Evolutionary conservation across 1,284 basidiomycete genomes (phyloP), one percentile per base, ranked within the genome.

Genomic region (Ceratobasidium papillatum): DNA sequence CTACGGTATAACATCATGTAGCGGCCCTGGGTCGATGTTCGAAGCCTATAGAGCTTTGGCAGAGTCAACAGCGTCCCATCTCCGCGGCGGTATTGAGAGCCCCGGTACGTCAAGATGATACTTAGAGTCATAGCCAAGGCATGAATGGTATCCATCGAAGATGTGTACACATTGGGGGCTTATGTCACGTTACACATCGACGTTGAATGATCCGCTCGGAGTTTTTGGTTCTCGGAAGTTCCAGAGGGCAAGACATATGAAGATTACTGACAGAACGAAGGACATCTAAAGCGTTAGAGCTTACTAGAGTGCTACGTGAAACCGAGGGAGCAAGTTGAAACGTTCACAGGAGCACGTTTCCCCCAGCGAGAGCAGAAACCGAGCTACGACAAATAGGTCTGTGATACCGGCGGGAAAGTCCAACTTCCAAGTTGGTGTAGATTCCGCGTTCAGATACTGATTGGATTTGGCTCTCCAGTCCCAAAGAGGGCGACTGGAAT

Each of bases 101-200:
- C 36, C 47, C 54, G 41, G 66, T 27, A 72, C 34, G 69, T 61
- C 69, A 61, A 62, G 45, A 22, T 51, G 30, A 61, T 32, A 51
- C 45, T 30, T 25, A 25, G 30, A 17, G 30, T 72, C 52, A 72
- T 27, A 51, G 54, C 22, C 32, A 19, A 30, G 32, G 3, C 17
- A 43, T 54, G 12, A 54, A 41, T 41, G 68, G 69, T 72, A 61
- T 72, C 69, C 69, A 72, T 61, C 52, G 69, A 72, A 72, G 69
- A 32, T 27, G 12, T 41, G 14, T 34, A 12, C 25, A 9, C 12
- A 12, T 12, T 47, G 5, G 19, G 45, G 69, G 56, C 66, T 72
- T 51, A 22, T 62, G 69, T 51, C 56, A 61, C 25, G 66, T 72
- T 49, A 34, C 30, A 27, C 62, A 61, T 72, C 69, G 38, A 56